Evolutionary conservation across 371 early-diverging fungal species (phyloP).

Genomic region (Umbelopsis sp.): DNA sequence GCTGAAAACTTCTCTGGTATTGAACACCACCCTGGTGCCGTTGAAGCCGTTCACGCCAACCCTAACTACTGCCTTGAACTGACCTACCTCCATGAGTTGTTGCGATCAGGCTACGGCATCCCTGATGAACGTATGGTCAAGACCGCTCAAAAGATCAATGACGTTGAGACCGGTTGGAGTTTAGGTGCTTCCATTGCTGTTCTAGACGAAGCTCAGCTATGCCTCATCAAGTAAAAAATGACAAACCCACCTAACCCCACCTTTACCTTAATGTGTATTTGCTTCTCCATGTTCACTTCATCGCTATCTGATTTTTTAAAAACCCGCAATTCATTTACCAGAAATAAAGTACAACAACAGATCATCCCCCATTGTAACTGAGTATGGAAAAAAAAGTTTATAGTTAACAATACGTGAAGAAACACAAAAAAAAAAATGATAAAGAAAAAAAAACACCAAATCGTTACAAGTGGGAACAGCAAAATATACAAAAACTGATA

Average conservation of each 20-base stretch:
- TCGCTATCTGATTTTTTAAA: background rate
- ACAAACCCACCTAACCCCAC: background rate
- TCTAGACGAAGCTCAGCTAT: constrained; percentile 44
- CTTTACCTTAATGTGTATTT: background rate
- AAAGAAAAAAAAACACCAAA: background rate
- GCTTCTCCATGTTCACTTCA: background rate
- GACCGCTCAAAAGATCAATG: constrained; percentile 89
- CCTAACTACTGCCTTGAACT: constrained; percentile 88
- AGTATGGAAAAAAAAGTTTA: no score
- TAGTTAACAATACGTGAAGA: constrained; percentile 8
- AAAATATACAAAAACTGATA: background rate
- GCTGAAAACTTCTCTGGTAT: constrained; percentile 52
- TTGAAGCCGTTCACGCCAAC: constrained; percentile 45
- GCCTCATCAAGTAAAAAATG: background rate
- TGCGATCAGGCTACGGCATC: constrained; percentile 84
- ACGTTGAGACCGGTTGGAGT: constrained; percentile 95
- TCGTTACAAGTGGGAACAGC: background rate
- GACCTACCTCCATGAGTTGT: constrained; percentile 81
- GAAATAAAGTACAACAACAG: no score
- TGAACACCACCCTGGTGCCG: constrained; percentile 39
- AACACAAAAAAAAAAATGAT: background rate
- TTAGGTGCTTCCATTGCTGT: constrained; percentile 89
- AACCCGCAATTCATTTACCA: no score
- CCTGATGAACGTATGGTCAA: constrained; percentile 71
- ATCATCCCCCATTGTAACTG: no score